phyloP scores from a whole-genome alignment of 2,329 filamentous ascomycete species.

The Aspergillus clavatus region DNA sequence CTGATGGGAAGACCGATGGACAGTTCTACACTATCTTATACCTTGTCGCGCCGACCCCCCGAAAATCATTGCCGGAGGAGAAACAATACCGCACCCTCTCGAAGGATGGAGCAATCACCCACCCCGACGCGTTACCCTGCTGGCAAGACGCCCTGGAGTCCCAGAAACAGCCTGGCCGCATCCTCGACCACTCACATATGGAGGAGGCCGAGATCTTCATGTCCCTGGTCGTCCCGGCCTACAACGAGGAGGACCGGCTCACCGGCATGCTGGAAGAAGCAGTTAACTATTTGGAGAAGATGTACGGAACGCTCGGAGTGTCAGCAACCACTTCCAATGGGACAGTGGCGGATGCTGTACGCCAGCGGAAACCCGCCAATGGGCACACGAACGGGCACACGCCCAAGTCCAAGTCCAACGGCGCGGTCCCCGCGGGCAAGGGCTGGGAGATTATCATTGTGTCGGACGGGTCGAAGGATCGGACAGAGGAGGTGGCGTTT shows the following conservation, averaged over 20 bases:
- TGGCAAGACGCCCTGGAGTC: constrained; percentile 77
- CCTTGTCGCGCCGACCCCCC: constrained; percentile 74
- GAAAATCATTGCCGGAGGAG: constrained; percentile 68
- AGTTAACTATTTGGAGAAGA: constrained; percentile 73
- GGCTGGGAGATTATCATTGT: constrained; percentile 94
- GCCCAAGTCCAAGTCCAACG: constrained; percentile 26
- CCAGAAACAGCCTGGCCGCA: constrained; percentile 51
- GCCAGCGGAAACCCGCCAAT: constrained; percentile 22
- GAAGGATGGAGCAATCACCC: constrained; percentile 55
- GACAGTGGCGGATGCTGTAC: constrained; percentile 16
- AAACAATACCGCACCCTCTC: constrained; percentile 77
- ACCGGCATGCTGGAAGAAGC: constrained; percentile 85
- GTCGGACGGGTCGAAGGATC: constrained; percentile 82
- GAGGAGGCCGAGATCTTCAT: constrained; percentile 77
- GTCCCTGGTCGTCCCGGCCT: constrained; percentile 89
- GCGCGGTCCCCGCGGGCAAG: constrained; percentile 15
- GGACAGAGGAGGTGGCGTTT: constrained; percentile 73
- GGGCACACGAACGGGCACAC: constrained; percentile 26
- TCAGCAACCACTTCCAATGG: constrained; percentile 14
- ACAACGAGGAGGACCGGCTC: constrained; percentile 85
- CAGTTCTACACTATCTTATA: constrained; percentile 66
- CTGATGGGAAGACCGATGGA: background rate
- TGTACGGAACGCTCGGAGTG: constrained; percentile 56
- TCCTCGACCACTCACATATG: constrained; percentile 47
- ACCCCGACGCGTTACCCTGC: constrained; percentile 63